Evolutionary conservation across 345 rosid genomes (phyloP), one percentile per base, ranked within the genome.

Genomic region (Garcia nutans): DNA sequence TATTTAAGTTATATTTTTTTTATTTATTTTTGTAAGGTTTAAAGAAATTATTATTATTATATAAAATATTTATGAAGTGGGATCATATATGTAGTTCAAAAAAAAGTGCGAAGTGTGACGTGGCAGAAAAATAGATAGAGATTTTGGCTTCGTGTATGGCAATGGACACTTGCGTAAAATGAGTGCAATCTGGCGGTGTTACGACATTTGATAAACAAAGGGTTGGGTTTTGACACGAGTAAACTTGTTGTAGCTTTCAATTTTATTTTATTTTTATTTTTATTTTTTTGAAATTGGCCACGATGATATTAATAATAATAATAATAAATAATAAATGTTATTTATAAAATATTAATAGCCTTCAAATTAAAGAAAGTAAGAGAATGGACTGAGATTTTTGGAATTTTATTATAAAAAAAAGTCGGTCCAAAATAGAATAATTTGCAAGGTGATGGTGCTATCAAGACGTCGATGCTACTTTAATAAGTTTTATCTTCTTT

Each of bases 401-500:
- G 75, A 72, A 72, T 72, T 68, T 72, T 44, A 12, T 57, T 72
- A 72, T 44, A 60, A n/a, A 24, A 20, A 44, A 60, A 37, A 1
- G 31, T 60, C 42, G 55, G 42, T 72, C 68, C 68, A 17, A 72
- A 60, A 72, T 23, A n/a, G 64, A 33, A 33, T 20, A 41, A 12
- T 58, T 71, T 71, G 65, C 64, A 71, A 1, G n/a, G 24, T n/a
- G 10, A 31, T 70, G 47, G n/a, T 67, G 3, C 71, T 28, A 47
- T 68, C 71, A 23, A 26, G 37, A 33, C 4, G 37, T 33, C 4
- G 37, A 33, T 33, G 37, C 41, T 22, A 16, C n/a, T 56, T 70
- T 57, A 0, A 6, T 37, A 9, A 2, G 13, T 10, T 47, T 47
- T 10, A 47, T 47, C 50, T 47, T 47, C 50, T 47, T 47, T 47